Base-by-base conservation (phyloP, 352 stramenopile species). In the Phytophthora ramorum region DNA sequence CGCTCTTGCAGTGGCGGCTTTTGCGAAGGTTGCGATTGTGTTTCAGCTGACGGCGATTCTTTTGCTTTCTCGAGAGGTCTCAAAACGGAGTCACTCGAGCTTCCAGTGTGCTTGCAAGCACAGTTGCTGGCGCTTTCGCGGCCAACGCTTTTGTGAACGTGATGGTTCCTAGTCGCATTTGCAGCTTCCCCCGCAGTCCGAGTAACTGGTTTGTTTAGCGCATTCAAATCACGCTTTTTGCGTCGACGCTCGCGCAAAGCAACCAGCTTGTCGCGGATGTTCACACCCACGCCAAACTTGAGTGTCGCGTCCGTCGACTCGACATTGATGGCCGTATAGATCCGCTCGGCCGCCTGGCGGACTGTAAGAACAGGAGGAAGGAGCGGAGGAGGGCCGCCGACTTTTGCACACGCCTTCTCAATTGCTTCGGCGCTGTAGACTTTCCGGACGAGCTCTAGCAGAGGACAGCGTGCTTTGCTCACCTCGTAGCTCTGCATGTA, bases 401-500 rank as follows among this genome's bases (percentile, higher is more conserved):
- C 28, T 40, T 69, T 58, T 9, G 40, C 54, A 58, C 66, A 74
- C 0, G 22, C 66, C 37, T 66, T 51, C 22, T 56, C 48, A n/a
- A 74, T 71, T 20, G 32, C 55, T 17, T 63, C 61, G 20, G 60
- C 20, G 6, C 66, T 74, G 54, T 74, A 75, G 7, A 75, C 28
- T 40, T 45, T 65, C 0, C 66, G 62, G 14, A 73, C 66, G 8
- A 74, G 54, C 12, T 78, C 62, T 20, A 78, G 46, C 44, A 78
- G 35, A 3, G 71, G 66, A 8, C 71, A 78, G 1, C 49, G 53
- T 14, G 35, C 46, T 12, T 68, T 55, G 35, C 26, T 61, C 7
- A 44, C 20, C 37, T 73, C 71, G 40, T 71, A 76, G 20, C 61
- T 70, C 13, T 76, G 64, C 58, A 79, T 74, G 47, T 75, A 77